Conservation (phyloP, 257 asterid genomes). For the Penstemon eatonii region DNA sequence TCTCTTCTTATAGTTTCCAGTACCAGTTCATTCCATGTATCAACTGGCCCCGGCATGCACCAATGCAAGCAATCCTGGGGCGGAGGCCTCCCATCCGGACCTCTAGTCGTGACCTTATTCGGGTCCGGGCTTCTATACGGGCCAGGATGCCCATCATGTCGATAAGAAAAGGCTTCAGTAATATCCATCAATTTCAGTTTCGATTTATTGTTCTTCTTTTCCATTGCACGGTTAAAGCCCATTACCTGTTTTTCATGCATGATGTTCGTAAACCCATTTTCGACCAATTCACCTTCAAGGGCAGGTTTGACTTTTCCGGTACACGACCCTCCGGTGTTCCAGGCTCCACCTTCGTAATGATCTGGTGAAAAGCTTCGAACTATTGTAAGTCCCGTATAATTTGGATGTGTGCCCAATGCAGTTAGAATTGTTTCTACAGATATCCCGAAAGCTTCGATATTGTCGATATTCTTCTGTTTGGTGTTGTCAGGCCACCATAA, state of each 20-base stretch:
- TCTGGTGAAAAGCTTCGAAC: slow-evolving; percentile 86
- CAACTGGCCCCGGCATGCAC: slow-evolving; percentile 99
- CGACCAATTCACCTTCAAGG: slow-evolving; percentile 51
- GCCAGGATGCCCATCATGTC: slow-evolving; percentile 98
- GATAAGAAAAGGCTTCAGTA: slow-evolving; percentile 64
- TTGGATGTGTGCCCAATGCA: slow-evolving; percentile 69
- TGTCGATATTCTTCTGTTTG: slow-evolving; percentile 50
- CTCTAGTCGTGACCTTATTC: slow-evolving; percentile 75
- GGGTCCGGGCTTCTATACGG: slow-evolving; percentile 89
- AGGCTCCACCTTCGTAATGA: slow-evolving; percentile 89
- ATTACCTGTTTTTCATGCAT: slow-evolving; percentile 84
- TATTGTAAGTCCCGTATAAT: slow-evolving; percentile 81
- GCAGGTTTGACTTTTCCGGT: slow-evolving; percentile 77
- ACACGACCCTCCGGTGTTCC: slow-evolving; percentile 98
- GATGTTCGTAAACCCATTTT: slow-evolving; percentile 66
- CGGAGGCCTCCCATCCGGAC: slow-evolving; percentile 89
- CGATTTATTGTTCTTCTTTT: slow-evolving; percentile 68
- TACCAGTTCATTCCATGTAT: slow-evolving; percentile 91
- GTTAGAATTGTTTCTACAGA: slow-evolving; percentile 83
- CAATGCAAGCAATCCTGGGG: slow-evolving; percentile 98
- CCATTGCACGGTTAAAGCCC: slow-evolving; percentile 57
- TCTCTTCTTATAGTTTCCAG: slow-evolving; percentile 68
- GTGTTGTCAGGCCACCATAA: slow-evolving; percentile 87
- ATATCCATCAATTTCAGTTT: slow-evolving; percentile 73
- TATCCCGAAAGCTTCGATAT: slow-evolving; percentile 73